phyloP scores from a whole-genome alignment of 768 basidiomycete species.

The Podaxis sp. region DNA sequence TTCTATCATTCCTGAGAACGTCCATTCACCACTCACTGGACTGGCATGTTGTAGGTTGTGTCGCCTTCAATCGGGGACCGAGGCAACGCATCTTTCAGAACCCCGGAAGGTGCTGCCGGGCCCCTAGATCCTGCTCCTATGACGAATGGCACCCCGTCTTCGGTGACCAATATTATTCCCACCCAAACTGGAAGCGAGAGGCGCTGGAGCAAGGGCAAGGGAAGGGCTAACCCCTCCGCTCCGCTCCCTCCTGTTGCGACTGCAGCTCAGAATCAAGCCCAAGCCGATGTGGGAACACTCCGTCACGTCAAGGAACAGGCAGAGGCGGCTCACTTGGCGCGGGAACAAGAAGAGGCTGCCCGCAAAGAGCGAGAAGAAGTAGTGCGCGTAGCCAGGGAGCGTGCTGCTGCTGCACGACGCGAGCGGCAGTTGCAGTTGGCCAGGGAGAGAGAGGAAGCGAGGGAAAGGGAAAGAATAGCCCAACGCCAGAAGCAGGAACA shows the following conservation, averaged over 20 bases:
- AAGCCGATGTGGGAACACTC: background rate
- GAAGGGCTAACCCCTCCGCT: background rate
- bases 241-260: background rate
- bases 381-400: background rate
- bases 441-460: background rate
- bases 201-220: background rate
- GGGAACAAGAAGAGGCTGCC: background rate
- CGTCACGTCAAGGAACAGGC: background rate
- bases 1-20: background rate
- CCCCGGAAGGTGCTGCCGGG: background rate
- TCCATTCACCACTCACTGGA: background rate
- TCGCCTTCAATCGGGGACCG: background rate
- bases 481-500: conserved; percentile 7
- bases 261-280: background rate
- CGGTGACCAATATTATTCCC: background rate
- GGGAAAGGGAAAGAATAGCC: conserved; percentile 6
- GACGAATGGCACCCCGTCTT: background rate
- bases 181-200: background rate
- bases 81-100: background rate
- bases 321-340: background rate
- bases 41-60: background rate
- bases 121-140: background rate
- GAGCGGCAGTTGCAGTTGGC: background rate
- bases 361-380: background rate
- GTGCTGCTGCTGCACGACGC: background rate